These are phyloP conservation scores for Fusarium piperis DNA, from an alignment of 2,329 filamentous ascomycete species.

Conservation along the genomic window DNA sequence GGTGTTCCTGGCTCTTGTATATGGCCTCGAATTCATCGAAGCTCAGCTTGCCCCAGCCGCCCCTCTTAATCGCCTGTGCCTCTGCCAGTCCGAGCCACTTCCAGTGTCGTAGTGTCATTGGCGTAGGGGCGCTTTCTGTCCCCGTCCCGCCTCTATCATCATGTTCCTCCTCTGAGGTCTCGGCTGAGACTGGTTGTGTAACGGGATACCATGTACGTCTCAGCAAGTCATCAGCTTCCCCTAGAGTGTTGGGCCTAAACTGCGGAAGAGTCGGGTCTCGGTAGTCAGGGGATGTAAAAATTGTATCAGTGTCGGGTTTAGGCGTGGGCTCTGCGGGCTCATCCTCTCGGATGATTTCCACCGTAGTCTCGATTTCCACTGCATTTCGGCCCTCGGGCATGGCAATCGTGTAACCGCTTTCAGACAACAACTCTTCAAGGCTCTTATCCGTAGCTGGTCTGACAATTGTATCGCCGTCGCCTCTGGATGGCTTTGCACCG, in stretches of 20 bases:
- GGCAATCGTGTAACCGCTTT: conserved; percentile 58
- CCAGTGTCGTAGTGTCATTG: conserved; percentile 56
- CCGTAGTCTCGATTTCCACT: conserved; percentile 45
- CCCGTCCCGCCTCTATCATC: conserved; percentile 16
- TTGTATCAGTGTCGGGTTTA: conserved; percentile 29
- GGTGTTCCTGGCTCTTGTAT: conserved; percentile 73
- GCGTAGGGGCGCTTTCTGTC: conserved; percentile 35
- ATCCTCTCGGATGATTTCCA: conserved; percentile 39
- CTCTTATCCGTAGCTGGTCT: conserved; percentile 37
- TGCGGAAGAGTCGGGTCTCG: conserved; percentile 75
- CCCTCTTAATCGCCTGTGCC: conserved; percentile 72
- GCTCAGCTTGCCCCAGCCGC: conserved; percentile 82
- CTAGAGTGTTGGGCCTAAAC: conserved; percentile 67
- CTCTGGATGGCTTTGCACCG: conserved; percentile 23
- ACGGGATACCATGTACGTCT: conserved; percentile 36
- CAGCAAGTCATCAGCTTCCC: conserved; percentile 27
- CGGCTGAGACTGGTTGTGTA: conserved; percentile 11
- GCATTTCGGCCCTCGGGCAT: conserved; percentile 44
- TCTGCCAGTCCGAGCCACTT: conserved; percentile 72
- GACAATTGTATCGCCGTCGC: conserved; percentile 16
- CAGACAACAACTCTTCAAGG: conserved; percentile 51
- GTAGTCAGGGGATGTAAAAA: conserved; percentile 31
- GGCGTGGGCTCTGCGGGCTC: conserved; percentile 21
- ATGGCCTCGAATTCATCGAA: conserved; percentile 83
- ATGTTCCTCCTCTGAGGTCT: neutral